These are phyloP conservation scores for Beauveria brongniartii DNA, from an alignment of 2,329 filamentous ascomycete species.

Conservation along the genomic window DNA sequence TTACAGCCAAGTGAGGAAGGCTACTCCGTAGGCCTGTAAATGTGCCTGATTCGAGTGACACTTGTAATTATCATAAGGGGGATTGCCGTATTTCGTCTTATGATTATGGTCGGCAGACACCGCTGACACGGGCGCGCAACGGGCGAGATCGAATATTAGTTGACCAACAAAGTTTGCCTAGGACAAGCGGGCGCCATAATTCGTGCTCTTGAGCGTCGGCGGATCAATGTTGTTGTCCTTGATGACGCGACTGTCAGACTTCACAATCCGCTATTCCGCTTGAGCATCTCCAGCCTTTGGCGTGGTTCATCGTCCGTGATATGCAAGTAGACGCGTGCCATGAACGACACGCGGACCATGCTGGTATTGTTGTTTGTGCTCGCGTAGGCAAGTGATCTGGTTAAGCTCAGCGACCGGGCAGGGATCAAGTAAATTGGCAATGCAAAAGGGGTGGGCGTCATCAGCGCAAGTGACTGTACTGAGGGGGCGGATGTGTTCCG, in stretches of 20 bases:
- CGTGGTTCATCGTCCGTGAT: neutral
- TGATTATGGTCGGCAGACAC: neutral
- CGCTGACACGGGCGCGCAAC: neutral
- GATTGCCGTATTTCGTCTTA: neutral
- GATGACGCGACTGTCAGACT: neutral
- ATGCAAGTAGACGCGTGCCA: neutral
- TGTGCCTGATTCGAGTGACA: neutral
- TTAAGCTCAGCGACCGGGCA: neutral
- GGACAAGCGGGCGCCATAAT: neutral
- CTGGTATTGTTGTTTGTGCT: neutral
- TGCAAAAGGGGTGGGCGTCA: neutral
- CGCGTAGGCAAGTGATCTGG: neutral
- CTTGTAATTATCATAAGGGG: neutral
- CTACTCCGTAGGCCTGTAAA: neutral
- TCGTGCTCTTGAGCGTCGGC: neutral
- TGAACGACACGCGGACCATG: neutral
- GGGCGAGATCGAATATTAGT: neutral
- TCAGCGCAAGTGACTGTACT: neutral
- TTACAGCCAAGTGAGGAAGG: neutral
- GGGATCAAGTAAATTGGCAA: neutral
- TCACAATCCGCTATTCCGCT: neutral
- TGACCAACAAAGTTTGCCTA: neutral
- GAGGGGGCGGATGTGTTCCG: constrained; percentile 7
- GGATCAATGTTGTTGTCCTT: neutral
- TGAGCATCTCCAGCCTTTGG: neutral